Evolutionary conservation across 176 grass and related monocot genomes (phyloP).

Genomic region (Oryza meridionalis): DNA sequence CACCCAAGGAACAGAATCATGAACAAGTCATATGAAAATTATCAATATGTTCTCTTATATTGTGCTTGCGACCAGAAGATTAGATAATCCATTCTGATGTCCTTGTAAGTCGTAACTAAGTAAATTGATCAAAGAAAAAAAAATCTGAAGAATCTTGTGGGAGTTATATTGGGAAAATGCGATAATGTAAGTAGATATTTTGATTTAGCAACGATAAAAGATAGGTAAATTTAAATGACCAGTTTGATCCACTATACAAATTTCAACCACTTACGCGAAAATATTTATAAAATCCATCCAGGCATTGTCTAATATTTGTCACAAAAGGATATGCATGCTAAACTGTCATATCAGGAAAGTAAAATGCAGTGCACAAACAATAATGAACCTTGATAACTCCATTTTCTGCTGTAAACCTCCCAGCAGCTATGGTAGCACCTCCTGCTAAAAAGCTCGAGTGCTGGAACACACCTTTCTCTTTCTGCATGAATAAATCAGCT

Average conservation of each 20-base stretch:
- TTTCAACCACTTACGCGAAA: not conserved
- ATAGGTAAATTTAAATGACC: too few relatives aligned
- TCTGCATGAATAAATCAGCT: constrained; percentile 51
- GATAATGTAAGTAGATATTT: too few relatives aligned
- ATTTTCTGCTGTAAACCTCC: constrained; percentile 75
- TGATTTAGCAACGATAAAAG: too few relatives aligned
- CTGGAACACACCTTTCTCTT: constrained; percentile 89
- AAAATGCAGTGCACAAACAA: not conserved
- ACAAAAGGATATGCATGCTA: not conserved
- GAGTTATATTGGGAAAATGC: too few relatives aligned
- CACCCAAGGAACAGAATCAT: not conserved
- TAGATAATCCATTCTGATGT: not conserved
- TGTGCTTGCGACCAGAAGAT: not conserved
- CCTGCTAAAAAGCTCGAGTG: constrained; percentile 98
- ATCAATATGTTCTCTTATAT: not conserved
- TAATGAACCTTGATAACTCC: constrained; percentile 65
- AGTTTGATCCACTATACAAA: not conserved
- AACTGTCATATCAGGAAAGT: constrained; percentile 6
- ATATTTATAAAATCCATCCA: not conserved
- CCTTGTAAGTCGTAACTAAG: not conserved
- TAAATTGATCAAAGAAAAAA: too few relatives aligned
- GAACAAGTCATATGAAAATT: not conserved
- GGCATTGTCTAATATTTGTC: not conserved
- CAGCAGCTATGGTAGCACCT: constrained; percentile 85
- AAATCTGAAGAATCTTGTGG: too few relatives aligned